Evolutionary conservation across 169 alveolate genomes (phyloP), one percentile per base, ranked within the genome.

Genomic region (Eimeria praecox): DNA sequence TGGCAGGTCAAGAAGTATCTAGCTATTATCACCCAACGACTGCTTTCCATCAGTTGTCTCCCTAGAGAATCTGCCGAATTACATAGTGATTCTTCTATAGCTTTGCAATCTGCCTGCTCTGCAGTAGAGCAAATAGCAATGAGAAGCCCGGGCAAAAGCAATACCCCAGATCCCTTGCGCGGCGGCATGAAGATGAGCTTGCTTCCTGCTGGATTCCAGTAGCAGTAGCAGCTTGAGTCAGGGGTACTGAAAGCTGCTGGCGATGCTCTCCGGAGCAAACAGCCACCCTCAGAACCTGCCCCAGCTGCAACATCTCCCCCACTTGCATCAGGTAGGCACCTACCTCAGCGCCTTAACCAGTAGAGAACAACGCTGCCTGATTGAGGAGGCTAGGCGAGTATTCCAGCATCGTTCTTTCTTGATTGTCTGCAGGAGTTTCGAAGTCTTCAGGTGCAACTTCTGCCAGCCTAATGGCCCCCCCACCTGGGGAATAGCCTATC

Each of bases 361-460:
- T 16, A 30, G 92, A 35, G 16, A 24, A 18, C 38, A 30, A 40
- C 42, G 22, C 49, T 35, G 52, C 24, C 27, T 62, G 44, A 42
- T 42, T 64, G 82, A 33, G 78, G 40, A 62, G 83, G 30, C 30
- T 40, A 20, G 85, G 82, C 30, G 69, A 87, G 69, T 20, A 87
- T 24, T 87, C n/a, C 46, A 42, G 83, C 9, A 22, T 33, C 24
- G 66, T 42, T 8, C 8, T 33, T 42, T n/a, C 56, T 22, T 49
- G 40, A 46, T 71, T 40, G 52, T 87, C 94, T 30, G 66, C 94
- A 24, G 94, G 69, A 87, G 83, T 87, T 18, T 64, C 82, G 82
- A 87, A 87, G 83, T 87, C 94, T 64, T 87, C 94, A 62, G 94
- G 94, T 46, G 94, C 83, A 64, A 64, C 52, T 54, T 87, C 94